These are phyloP conservation scores for Bolboschoenus planiculmis DNA, from an alignment of 176 grass and related monocot species.

Conservation along the genomic window DNA sequence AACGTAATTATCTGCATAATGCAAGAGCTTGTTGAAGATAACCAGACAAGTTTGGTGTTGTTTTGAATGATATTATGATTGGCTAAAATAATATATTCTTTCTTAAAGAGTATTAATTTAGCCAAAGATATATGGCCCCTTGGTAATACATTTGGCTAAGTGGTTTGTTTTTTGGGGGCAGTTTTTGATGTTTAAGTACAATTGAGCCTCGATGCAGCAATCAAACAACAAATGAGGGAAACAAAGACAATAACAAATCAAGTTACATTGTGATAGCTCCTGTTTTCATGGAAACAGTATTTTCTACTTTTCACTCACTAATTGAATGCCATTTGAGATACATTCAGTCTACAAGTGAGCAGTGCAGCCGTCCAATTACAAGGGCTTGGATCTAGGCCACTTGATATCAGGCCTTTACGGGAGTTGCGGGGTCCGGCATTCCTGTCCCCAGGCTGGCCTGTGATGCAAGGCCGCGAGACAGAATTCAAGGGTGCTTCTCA, in stretches of 20 bases:
- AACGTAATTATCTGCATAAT: background rate
- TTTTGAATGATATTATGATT: background rate
- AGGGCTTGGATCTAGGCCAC: background rate
- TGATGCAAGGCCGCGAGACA: background rate
- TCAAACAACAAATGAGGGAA: background rate
- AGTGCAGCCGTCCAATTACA: background rate
- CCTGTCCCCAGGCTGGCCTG: background rate
- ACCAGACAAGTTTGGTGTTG: background rate
- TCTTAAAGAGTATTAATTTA: background rate
- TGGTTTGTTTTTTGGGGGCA: background rate
- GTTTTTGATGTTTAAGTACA: background rate
- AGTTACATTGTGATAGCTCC: background rate
- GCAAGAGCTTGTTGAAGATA: no score
- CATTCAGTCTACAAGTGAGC: background rate
- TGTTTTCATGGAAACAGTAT: background rate
- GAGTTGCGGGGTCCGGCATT: conserved; percentile 1
- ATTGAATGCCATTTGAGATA: background rate
- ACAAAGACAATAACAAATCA: background rate
- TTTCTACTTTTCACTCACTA: background rate
- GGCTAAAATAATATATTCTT: background rate
- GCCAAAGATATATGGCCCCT: background rate
- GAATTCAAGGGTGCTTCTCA: conserved; percentile 4
- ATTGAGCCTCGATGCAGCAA: background rate
- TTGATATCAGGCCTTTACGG: conserved; percentile 18
- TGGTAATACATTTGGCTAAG: background rate